Evolutionary conservation across 202 grass and related monocot species (phyloP).

Genomic region (Schoenoplectus triqueter): DNA sequence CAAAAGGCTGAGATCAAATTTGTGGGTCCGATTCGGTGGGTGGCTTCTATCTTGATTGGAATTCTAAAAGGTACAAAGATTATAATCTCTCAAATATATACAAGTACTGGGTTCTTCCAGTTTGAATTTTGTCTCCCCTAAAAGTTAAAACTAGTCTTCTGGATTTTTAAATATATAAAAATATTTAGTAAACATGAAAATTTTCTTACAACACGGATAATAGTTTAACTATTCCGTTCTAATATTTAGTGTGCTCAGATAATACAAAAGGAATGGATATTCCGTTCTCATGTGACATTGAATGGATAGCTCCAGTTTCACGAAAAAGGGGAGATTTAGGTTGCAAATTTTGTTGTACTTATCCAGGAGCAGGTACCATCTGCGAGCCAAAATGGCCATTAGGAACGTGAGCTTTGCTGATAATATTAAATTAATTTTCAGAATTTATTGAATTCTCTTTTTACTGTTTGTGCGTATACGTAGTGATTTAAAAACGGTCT

Average conservation of each 20-base stretch:
- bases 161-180: background rate
- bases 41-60: background rate
- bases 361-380: conserved; percentile 3
- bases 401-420: background rate
- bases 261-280: background rate
- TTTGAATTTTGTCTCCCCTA: background rate
- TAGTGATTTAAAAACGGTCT: no score
- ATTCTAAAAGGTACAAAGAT: background rate
- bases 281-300: background rate
- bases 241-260: background rate
- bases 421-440: conserved; percentile 22
- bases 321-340: background rate
- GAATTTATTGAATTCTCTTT: background rate
- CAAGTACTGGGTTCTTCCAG: background rate
- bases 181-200: background rate
- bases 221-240: background rate
- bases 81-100: background rate
- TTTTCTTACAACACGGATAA: background rate
- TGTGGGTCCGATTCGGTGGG: background rate
- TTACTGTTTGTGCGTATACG: background rate
- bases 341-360: conserved; percentile 1
- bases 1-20: background rate
- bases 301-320: background rate
- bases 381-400: background rate
- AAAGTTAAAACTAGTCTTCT: background rate